Percentiles rank a stretch among this genome's conserved stretches.
Evolutionary conservation across 305 asterid genomes (phyloP).

Genomic region (Fraxinus baroniana): DNA sequence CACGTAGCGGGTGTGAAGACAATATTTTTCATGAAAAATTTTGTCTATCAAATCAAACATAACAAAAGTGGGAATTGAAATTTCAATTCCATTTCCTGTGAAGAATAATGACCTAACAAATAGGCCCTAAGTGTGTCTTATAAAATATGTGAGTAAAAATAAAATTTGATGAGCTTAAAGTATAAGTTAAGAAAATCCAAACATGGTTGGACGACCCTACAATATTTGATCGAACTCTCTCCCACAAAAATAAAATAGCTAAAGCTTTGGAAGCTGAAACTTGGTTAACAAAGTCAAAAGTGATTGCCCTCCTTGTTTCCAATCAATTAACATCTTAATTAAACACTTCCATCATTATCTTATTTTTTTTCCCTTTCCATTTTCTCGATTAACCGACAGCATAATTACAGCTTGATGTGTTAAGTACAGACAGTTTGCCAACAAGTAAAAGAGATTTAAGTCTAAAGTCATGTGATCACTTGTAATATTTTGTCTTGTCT

Average conservation of each 20-base stretch:
- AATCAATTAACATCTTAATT: conserved; percentile 23
- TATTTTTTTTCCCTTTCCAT: conserved; percentile 2
- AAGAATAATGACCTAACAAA: too few relatives aligned
- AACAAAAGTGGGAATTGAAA: too few relatives aligned
- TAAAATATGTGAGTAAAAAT: background rate
- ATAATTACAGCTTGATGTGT: conserved; percentile 36
- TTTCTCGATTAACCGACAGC: conserved; percentile 44
- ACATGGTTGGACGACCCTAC: background rate
- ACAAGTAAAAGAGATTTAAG: conserved; percentile 14
- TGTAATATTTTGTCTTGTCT: conserved; percentile 15
- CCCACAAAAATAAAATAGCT: background rate
- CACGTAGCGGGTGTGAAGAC: too few relatives aligned
- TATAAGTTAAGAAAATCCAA: background rate
- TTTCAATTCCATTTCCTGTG: too few relatives aligned
- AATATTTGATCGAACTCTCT: background rate
- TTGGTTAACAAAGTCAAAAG: conserved; percentile 46
- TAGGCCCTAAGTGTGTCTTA: background rate
- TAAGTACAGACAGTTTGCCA: conserved; percentile 42
- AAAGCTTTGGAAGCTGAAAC: conserved; percentile 12
- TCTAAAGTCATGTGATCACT: conserved; percentile 23
- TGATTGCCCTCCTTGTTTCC: conserved; percentile 41
- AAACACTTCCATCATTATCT: conserved; percentile 19
- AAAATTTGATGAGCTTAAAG: background rate
- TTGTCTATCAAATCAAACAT: too few relatives aligned
- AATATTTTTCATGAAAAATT: too few relatives aligned